Percentiles rank a stretch among this genome's conserved stretches.
phyloP scores from a whole-genome alignment of 106 monocot species.

The Allium sativum region DNA sequence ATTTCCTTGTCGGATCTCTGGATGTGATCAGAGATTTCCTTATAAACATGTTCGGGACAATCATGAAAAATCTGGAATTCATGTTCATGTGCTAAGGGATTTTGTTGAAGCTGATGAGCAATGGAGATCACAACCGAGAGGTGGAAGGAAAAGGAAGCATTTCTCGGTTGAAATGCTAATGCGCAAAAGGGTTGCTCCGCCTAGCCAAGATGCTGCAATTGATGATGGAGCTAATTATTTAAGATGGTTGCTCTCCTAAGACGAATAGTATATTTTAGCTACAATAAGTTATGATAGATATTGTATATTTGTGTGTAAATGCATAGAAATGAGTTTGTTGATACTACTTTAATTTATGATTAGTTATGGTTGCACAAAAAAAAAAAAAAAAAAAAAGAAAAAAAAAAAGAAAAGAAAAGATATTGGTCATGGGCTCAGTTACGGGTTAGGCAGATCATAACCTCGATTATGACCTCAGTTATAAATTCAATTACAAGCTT shows the following conservation, averaged over 20 bases:
- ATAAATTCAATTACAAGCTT: no score
- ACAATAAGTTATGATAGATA: no score
- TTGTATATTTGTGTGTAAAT: no score
- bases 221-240: constrained; percentile 46
- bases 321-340: no score
- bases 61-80: constrained; percentile 59
- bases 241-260: constrained; percentile 52
- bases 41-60: constrained; percentile 88
- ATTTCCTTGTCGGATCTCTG: constrained; percentile 49
- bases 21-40: constrained; percentile 55
- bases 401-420: no score
- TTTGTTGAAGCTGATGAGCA: constrained; percentile 61
- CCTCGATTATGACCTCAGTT: no score
- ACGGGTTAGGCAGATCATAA: no score
- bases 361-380: no score
- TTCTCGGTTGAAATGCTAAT: constrained; percentile 32
- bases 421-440: no score
- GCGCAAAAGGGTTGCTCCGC: constrained; percentile 60
- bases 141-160: constrained; percentile 62
- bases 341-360: no score
- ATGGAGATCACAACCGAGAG: constrained; percentile 28
- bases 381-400: no score
- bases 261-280: constrained; percentile 3
- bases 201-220: constrained; percentile 10
- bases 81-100: constrained; percentile 49